These are phyloP conservation scores for Coemansia brasiliensis DNA, from an alignment of 192 early-diverging fungal species.

Conservation along the genomic window DNA sequence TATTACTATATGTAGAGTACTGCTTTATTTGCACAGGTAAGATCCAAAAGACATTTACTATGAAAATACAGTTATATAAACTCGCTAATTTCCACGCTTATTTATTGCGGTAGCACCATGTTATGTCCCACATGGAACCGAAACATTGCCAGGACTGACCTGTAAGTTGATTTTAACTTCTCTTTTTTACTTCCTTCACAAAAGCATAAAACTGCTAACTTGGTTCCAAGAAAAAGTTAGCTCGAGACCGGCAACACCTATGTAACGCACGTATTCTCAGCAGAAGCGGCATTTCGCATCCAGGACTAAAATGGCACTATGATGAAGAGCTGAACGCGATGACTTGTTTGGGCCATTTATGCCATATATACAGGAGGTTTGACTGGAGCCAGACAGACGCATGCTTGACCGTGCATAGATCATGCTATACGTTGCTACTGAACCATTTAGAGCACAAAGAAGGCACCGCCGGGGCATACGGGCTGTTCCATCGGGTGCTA, in stretches of 20 bases:
- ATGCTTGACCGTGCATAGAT: conserved; percentile 46
- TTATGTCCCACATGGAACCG: conserved; percentile 26
- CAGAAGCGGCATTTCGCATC: conserved; percentile 43
- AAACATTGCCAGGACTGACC: conserved; percentile 19
- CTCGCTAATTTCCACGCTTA: not conserved
- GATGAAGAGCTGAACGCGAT: conserved; percentile 33
- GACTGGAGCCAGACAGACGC: conserved; percentile 15
- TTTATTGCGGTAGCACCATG: conserved; percentile 30
- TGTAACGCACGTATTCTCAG: conserved; percentile 39
- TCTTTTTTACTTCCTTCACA: no score
- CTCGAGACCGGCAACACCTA: conserved; percentile 41
- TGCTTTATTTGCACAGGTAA: conserved; percentile 54
- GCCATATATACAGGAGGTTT: conserved; percentile 28
- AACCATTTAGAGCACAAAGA: conserved; percentile 34
- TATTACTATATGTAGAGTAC: conserved; percentile 31
- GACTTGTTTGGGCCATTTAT: conserved; percentile 41
- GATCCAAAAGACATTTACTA: not conserved
- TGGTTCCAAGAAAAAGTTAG: not conserved
- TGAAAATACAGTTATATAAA: not conserved
- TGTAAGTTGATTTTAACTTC: conserved; percentile 19
- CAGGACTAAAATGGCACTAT: conserved; percentile 46
- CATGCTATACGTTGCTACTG: conserved; percentile 40
- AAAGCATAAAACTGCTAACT: no score
- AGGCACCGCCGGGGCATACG: conserved; percentile 10
- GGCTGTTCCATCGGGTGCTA: conserved; percentile 26